Base-by-base conservation (phyloP, 352 stramenopile species). In the Phytophthora cactorum region DNA sequence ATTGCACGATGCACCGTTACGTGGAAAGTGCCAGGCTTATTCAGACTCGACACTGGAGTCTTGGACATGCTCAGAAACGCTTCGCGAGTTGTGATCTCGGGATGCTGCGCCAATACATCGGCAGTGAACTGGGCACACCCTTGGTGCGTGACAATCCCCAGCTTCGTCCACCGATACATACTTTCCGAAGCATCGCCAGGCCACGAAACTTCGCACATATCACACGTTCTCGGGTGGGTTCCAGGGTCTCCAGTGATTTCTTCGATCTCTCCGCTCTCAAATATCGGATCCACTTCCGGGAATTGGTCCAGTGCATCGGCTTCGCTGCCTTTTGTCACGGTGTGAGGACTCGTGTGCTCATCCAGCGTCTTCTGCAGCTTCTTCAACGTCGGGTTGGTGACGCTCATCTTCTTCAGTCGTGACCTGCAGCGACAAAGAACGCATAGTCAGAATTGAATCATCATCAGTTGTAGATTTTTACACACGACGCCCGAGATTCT, bases 131-230 rank as follows among this genome's bases (percentile, higher is more conserved):
- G 86, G 8, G 83, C 75, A 32, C 86, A 95, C 1, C 83, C 82
- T 38, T 92, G 72, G 45, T 95, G 86, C 4, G 83, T 88, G n/a
- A 91, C 51, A 52, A 92, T 78, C 5, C 74, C 79, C 2, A 83
- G 54, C 29, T 74, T 77, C 32, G 64, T 80, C 56, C 88, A 74
- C 10, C 72, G 72, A 46, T 79, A 85, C 86, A 95, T 92, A 36
- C 60, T 81, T 1, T 70, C 66, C 0, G 72, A 73, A 2, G 71
- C 78, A 31, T 90, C 84, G 28, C 93, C 86, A 7, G 86, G 86
- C 86, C 86, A 95, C 8, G 86, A 95, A 2, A 95, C 86, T 38
- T 93, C 86, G 29, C 86, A 95, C 70, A 93, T 84, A 53, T 95
- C 86, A 60, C 86, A 95, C 45, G 82, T 84, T 57, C 29, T 70